Conservation (phyloP, 169 alveolate genomes). For the Eimeria praecox region DNA sequence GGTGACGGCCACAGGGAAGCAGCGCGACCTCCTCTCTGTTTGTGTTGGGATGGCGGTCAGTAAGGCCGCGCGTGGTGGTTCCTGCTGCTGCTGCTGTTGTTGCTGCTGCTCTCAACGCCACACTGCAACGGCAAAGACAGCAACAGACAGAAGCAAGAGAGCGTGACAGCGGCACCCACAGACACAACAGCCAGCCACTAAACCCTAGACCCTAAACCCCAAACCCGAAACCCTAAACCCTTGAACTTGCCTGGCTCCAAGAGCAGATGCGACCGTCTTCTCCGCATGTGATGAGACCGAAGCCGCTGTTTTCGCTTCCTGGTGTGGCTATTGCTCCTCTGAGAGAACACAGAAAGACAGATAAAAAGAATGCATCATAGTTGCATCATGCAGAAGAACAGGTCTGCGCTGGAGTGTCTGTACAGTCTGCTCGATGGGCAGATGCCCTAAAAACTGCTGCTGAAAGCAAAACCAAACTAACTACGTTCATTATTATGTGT, state of each 20-base stretch:
- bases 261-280: constrained; percentile 53
- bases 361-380: not conserved
- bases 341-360: not conserved
- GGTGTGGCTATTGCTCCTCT: constrained; percentile 15
- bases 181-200: not conserved
- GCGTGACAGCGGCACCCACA: not conserved
- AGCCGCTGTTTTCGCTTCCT: not conserved
- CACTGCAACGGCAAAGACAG: not conserved
- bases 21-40: no score
- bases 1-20: not conserved
- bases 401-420: not conserved
- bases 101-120: not conserved
- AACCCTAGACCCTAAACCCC: not conserved
- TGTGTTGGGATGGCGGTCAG: not conserved
- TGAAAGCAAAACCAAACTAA: no score
- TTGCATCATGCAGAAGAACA: not conserved
- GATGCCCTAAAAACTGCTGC: no score
- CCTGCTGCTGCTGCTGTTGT: constrained; percentile 14
- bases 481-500: no score
- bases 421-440: not conserved
- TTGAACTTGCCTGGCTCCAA: constrained; percentile 22
- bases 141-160: not conserved
- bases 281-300: constrained; percentile 39
- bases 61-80: not conserved
- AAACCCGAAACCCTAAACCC: not conserved